These are phyloP conservation scores for Amanita pseudoporphyria DNA, from an alignment of 768 basidiomycete genomes.

Conservation along the genomic window DNA sequence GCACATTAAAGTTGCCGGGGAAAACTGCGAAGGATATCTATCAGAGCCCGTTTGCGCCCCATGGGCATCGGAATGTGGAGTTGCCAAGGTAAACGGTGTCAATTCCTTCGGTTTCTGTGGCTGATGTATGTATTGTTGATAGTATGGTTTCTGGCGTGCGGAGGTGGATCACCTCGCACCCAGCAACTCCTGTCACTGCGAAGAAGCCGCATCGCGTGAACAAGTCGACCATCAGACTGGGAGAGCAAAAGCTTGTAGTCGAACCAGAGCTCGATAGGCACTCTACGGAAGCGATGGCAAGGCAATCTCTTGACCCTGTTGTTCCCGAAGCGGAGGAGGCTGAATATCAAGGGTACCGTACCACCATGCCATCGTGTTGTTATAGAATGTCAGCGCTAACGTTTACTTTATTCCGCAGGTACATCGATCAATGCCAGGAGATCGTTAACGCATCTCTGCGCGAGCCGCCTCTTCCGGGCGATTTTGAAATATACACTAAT, in stretches of 20 bases:
- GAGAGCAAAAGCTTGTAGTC: conserved; percentile 22
- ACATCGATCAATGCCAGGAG: conserved; percentile 67
- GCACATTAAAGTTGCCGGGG: conserved; percentile 73
- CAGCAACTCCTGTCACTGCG: conserved; percentile 23
- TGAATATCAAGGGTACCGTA: conserved; percentile 64
- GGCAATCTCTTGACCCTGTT: conserved; percentile 46
- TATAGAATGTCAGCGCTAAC: background rate
- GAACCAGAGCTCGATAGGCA: conserved; percentile 28
- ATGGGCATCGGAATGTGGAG: conserved; percentile 29
- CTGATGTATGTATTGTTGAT: background rate
- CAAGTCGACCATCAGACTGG: conserved; percentile 26
- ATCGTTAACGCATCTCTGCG: conserved; percentile 23
- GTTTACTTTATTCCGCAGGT: conserved; percentile 26
- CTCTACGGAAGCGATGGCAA: conserved; percentile 53
- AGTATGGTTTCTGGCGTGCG: conserved; percentile 75
- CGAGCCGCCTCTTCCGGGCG: conserved; percentile 42
- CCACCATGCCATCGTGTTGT: too few relatives aligned
- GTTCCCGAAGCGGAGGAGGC: conserved; percentile 56
- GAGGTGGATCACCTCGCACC: conserved; percentile 61
- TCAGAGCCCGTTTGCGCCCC: conserved; percentile 68
- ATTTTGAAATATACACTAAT: conserved; percentile 30
- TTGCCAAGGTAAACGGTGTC: conserved; percentile 21
- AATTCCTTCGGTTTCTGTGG: too few relatives aligned
- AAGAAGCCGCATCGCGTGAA: conserved; percentile 25
- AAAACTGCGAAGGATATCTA: conserved; percentile 62